phyloP scores from a whole-genome alignment of 805 yeast species.

The Candida krabiensis region DNA sequence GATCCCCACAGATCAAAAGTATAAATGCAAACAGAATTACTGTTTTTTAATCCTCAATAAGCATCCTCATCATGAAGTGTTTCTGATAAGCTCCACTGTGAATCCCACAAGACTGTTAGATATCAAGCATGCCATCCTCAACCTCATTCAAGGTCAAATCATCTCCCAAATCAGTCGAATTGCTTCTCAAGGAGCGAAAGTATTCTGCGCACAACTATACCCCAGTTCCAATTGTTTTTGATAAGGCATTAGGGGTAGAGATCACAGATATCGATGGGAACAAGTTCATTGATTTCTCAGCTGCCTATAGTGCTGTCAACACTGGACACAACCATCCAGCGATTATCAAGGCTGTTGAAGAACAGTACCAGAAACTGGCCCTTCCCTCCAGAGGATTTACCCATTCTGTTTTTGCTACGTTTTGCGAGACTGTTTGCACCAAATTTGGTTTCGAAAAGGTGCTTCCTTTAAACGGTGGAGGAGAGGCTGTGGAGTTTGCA shows the following conservation, averaged over 20 bases:
- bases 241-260: conserved; percentile 21
- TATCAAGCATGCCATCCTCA: no score
- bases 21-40: no score
- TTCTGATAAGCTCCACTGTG: no score
- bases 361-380: conserved; percentile 32
- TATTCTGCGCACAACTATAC: conserved; percentile 31
- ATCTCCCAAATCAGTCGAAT: conserved; percentile 19
- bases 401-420: conserved; percentile 23
- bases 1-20: no score
- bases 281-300: conserved; percentile 26
- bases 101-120: no score
- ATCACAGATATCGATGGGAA: conserved; percentile 29
- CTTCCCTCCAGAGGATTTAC: conserved; percentile 31
- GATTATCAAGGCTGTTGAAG: conserved; percentile 30
- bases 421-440: conserved; percentile 29
- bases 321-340: conserved; percentile 31
- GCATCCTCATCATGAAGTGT: no score
- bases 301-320: conserved; percentile 29
- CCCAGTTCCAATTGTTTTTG: conserved; percentile 29
- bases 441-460: conserved; percentile 29
- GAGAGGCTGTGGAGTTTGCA: conserved; percentile 38
- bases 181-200: conserved; percentile 18
- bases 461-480: conserved; percentile 34
- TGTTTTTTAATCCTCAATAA: no score
- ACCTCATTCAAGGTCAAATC: conserved; percentile 16